A percentile compares a stretch with the other conserved stretches of the same genome.
Conservation (phyloP, 805 yeast species). For the Wickerhamiella brachini region DNA sequence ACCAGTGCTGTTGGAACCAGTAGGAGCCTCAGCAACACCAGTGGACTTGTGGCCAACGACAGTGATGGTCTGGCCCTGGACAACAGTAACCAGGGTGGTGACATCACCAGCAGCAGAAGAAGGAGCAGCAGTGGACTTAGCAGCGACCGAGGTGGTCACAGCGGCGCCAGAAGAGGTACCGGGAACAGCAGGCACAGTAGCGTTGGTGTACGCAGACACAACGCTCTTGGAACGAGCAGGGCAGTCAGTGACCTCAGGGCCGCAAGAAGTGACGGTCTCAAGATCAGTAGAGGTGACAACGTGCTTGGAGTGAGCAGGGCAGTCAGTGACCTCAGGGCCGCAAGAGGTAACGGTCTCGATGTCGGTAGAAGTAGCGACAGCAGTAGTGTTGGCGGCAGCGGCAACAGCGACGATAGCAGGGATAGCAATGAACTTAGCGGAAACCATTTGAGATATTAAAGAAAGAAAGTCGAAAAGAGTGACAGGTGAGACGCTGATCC, state of each 20-base stretch:
- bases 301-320: constrained; percentile 26
- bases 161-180: constrained; percentile 53
- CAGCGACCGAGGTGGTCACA: constrained; percentile 1
- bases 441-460: constrained; percentile 11
- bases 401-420: constrained; percentile 22
- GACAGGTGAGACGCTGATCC: neutral
- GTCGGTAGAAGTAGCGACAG: constrained; percentile 21
- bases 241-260: constrained; percentile 35
- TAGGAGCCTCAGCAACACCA: constrained; percentile 7
- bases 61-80: constrained; percentile 15
- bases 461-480: constrained; percentile 1
- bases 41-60: constrained; percentile 11
- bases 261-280: constrained; percentile 38
- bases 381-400: constrained; percentile 21
- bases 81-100: constrained; percentile 15
- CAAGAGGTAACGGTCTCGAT: constrained; percentile 37
- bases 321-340: constrained; percentile 34
- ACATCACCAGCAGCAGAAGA: constrained; percentile 2
- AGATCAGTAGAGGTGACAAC: constrained; percentile 24
- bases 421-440: constrained; percentile 12
- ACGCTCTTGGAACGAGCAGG: constrained; percentile 22
- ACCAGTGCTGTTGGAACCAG: constrained; percentile 8
- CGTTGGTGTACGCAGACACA: constrained; percentile 9
- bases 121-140: neutral
- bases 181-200: constrained; percentile 9